Evolutionary conservation across 805 yeast genomes (phyloP), one percentile per base, ranked within the genome.

Genomic region (Candida pseudoglaebosa): DNA sequence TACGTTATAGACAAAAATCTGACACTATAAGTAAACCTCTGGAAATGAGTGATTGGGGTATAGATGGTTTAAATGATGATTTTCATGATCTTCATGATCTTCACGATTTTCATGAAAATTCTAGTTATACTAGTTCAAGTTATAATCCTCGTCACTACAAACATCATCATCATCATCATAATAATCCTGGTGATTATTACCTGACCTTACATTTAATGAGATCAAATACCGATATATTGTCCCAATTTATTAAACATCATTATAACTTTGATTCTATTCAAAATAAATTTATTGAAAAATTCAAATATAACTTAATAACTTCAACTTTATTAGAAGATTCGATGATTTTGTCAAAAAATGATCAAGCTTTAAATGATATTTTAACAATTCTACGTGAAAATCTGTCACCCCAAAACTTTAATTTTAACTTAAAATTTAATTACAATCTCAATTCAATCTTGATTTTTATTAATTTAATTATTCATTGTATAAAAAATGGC

Each of bases 291-390:
- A 58, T 65, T 63, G 74, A 69, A 39, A 57, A 57, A 41, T 66
- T 68, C 57, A 68, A 67, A 48, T 69, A 68, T 46, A 59, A 53
- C 43, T 44, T 69, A 21, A 52, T 69, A 3, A 50, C 64, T 4
- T 65, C 71, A 4, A 62, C 62, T 38, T 49, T 69, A 10, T 44
- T 69, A 29, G 72, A 69, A 40, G 69, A 65, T 38, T 47, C 70
- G 3, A 59, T 68, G 61, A 59, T 64, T 17, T 48, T 67, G n/a
- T 66, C 72, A 14, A 68, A 68, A 38, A 67, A 65, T 37, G 71
- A 69, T 26, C 69, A 62, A 44, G 51, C 60, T 6, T 48, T 63
- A 28, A 41, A 40, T 21, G 52, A 48, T 30, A 38, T 57, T 17
- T 30, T 32, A n/a, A 28, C 10, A 4, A 37, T 39, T 18, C 9